Percentiles rank a stretch among this genome's conserved stretches.
Evolutionary conservation across 768 basidiomycete genomes (phyloP).

Genomic region (Tylopilus balloui): DNA sequence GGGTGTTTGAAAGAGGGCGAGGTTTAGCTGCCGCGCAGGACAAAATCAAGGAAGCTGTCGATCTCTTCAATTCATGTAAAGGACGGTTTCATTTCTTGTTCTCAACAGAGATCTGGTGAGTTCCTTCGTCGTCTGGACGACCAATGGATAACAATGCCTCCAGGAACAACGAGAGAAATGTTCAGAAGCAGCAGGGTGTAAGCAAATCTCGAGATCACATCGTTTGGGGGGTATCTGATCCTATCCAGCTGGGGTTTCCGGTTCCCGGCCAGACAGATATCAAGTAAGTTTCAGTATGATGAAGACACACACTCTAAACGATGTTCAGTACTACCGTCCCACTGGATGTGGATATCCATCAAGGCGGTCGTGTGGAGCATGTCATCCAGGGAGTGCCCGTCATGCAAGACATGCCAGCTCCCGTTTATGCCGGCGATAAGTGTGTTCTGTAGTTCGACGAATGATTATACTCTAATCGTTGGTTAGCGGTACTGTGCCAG

Average conservation of each 20-base stretch:
- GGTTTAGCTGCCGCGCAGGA: neutral
- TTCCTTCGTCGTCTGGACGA: neutral
- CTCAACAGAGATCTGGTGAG: neutral
- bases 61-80: neutral
- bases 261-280: neutral
- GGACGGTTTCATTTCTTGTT: slow-evolving; percentile 1
- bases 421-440: neutral
- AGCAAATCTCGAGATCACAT: neutral
- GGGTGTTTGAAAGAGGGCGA: neutral
- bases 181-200: neutral
- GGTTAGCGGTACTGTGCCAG: neutral
- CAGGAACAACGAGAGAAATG: neutral
- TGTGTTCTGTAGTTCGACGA: neutral
- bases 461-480: neutral
- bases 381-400: too few relatives aligned
- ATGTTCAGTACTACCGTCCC: neutral
- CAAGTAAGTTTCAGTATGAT: neutral
- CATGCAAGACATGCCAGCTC: neutral
- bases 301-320: neutral
- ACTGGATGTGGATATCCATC: neutral
- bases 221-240: neutral
- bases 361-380: neutral
- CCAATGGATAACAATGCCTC: neutral
- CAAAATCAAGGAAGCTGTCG: neutral
- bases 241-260: too few relatives aligned